A percentile compares a stretch with the other conserved stretches of the same genome.
Conservation (phyloP, 805 yeast species). For the Wickerhamiella sergipiensis region DNA sequence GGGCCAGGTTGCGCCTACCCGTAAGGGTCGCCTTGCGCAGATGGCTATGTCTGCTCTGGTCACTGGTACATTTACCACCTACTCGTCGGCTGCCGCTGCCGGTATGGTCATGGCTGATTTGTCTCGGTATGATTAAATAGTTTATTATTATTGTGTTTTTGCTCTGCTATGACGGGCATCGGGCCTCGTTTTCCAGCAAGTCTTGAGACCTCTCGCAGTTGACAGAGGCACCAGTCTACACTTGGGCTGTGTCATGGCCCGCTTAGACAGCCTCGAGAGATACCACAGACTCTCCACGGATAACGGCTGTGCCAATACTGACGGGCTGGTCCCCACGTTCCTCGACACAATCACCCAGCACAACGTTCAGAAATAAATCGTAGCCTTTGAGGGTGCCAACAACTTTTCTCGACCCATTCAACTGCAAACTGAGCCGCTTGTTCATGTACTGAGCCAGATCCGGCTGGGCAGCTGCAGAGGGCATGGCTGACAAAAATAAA, state of each 20-base stretch:
- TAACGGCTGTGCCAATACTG: slow-evolving; percentile 51
- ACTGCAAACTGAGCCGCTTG: slow-evolving; percentile 55
- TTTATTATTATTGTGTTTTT: too few species aligned
- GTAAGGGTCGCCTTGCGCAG: slow-evolving; percentile 34
- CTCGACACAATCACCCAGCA: slow-evolving; percentile 59
- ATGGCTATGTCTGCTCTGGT: slow-evolving; percentile 36
- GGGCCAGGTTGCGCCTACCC: slow-evolving; percentile 39
- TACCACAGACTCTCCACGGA: slow-evolving; percentile 68
- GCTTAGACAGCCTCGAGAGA: slow-evolving; percentile 40
- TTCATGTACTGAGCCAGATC: slow-evolving; percentile 53
- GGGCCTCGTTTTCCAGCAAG: too few species aligned
- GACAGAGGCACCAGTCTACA: too few species aligned
- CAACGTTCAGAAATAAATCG: slow-evolving; percentile 63
- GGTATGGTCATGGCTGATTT: slow-evolving; percentile 48
- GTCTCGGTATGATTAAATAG: slow-evolving; percentile 7
- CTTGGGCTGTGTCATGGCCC: too few species aligned
- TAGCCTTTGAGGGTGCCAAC: slow-evolving; percentile 78
- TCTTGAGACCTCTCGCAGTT: too few species aligned
- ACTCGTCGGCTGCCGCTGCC: slow-evolving; percentile 44
- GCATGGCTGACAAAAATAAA: slow-evolving; percentile 5
- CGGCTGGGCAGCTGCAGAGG: slow-evolving; percentile 16
- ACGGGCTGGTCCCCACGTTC: slow-evolving; percentile 36
- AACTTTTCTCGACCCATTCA: slow-evolving; percentile 67
- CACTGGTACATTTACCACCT: slow-evolving; percentile 41
- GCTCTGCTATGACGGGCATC: too few species aligned